Evolutionary conservation across 768 basidiomycete species (phyloP), one percentile per base, ranked within the genome.

Genomic region (Lactifluus hygrophoroides): DNA sequence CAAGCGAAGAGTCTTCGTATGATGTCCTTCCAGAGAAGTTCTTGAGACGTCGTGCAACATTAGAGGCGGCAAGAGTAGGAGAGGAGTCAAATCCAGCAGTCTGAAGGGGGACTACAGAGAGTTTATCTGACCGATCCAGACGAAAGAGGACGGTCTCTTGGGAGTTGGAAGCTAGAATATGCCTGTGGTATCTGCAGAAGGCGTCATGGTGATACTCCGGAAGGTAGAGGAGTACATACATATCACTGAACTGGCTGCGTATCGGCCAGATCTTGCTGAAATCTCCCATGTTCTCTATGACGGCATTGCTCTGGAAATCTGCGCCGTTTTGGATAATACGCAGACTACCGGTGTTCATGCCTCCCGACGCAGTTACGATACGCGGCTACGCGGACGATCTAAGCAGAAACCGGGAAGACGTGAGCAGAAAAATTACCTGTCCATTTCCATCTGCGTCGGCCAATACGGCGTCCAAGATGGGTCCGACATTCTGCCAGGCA

Each of bases 331-430:
- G 77, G 19, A 96, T 77, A 30, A 93, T 71, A 48, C 86, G 85
- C 16, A 96, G 66, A 10, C 85, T 83, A 2, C 94, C 93, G 2
- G 83, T 80, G 61, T 82, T 90, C 49, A 77, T 77, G 2, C 82
- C 87, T 5, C 94, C 94, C 3, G 90, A 94, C 65, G 89, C 90
- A 1, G 91, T 90, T 4, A 95, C 82, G 42, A 94, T 80, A 69
- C 88, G 85, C n/a, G 75, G 76, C 88, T 93, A 42, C 6, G 17
- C 17, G 27, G 28, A 44, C 14, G 5, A 16, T 19, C 50, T 47
- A 34, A 51, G 43, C 23, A 32, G 46, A 4, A 40, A 32, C 32
- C 14, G 11, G 30, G 38, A 30, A 35, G 17, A 19, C 10, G 30
- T 45, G 21, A 14, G 14, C 44, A 19, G 14, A 47, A 17, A 48